Conservation (phyloP, 768 basidiomycete species). For the Lentinula sp. region DNA sequence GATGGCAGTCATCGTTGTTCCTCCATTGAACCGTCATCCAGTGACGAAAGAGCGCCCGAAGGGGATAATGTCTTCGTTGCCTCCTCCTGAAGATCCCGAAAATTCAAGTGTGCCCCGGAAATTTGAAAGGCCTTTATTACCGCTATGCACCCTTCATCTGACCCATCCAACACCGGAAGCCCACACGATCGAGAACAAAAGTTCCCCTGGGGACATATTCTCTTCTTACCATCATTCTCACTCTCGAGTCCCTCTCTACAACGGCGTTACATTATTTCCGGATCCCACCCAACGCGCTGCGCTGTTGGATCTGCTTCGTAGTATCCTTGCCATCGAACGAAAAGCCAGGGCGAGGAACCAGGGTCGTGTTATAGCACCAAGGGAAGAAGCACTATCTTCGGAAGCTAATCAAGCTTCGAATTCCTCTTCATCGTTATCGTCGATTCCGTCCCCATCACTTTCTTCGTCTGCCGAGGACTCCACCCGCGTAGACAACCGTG, state of each 20-base stretch:
- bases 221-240: slow-evolving; percentile 7
- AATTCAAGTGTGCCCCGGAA: slow-evolving; percentile 1
- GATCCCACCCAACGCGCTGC: slow-evolving; percentile 53
- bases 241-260: slow-evolving; percentile 56
- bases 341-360: slow-evolving; percentile 8
- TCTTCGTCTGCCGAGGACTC: neutral
- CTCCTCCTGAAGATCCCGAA: slow-evolving; percentile 18
- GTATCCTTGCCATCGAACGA: slow-evolving; percentile 45
- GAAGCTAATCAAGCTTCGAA: neutral
- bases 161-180: neutral
- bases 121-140: slow-evolving; percentile 16
- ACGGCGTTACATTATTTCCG: slow-evolving; percentile 62
- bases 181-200: neutral
- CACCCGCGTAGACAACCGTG: slow-evolving; percentile 30
- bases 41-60: slow-evolving; percentile 36
- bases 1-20: slow-evolving; percentile 63
- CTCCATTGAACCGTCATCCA: slow-evolving; percentile 55
- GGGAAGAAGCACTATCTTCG: neutral
- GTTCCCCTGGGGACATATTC: neutral
- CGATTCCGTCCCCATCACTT: neutral
- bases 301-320: slow-evolving; percentile 41
- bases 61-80: slow-evolving; percentile 29
- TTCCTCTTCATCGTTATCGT: neutral
- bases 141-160: slow-evolving; percentile 25
- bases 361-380: neutral